Base-by-base conservation (phyloP, 2,329 filamentous ascomycete genomes). In the Dactylellina sp. region DNA sequence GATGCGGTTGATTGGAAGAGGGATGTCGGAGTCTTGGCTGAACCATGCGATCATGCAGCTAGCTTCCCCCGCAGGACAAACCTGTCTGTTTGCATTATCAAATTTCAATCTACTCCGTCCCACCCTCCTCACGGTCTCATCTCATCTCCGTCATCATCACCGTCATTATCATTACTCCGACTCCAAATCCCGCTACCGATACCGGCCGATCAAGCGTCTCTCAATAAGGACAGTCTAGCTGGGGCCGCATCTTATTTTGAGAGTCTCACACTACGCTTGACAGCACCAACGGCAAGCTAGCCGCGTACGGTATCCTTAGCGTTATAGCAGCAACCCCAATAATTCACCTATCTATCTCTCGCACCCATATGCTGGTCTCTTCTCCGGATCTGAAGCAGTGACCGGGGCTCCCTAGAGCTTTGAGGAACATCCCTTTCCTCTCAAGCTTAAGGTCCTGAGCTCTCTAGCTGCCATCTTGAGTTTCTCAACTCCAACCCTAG, bases 381-480 rank as follows among this genome's bases (percentile, higher is more conserved):
- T 64, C 68, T 65, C 53, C 46, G 49, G 53, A 60, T 59, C 39
- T 53, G 44, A 40, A 42, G 53, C 60, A 42, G 68, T 55, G 46
- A 60, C 40, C 20, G n/a, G n/a, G 50, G 68, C 68, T 72, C 65
- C 60, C 44, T 46, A 52, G 62, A 64, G 46, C 68, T 52, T 47
- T 32, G 40, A 59, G 40, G 68, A 55, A 59, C 40, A 44, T 11
- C 20, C 44, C 14, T 18, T 44, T 44, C 52, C 66, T 63, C 56
- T 57, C 25, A 44, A 56, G 37, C 42, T 50, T 39, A 32, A 46
- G 57, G 57, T 62, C 37, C 47, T 18, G 65, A 71, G 65, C 65
- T 46, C 44, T 39, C 32, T 35, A 70, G 11, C 50, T 63, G 50
- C 50, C 25, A 28, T 40, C 50, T 42, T 47, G 32, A 60, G 32